phyloP scores from a whole-genome alignment of 2,329 filamentous ascomycete genomes.

The Fusarium protoensiforme region DNA sequence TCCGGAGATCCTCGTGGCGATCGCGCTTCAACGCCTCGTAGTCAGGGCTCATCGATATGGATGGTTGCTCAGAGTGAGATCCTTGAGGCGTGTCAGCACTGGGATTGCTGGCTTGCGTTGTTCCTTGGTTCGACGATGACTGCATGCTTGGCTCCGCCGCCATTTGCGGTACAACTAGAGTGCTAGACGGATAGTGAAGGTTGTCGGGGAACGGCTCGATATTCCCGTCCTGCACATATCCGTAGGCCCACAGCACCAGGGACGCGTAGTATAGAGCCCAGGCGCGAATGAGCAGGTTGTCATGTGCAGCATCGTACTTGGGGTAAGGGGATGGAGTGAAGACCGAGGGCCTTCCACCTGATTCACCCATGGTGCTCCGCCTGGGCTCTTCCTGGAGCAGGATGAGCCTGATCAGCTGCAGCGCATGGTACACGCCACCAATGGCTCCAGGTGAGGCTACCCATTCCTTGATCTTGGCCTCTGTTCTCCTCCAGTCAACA shows the following conservation, averaged over 20 bases:
- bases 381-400: slow-evolving; percentile 37
- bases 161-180: slow-evolving; percentile 15
- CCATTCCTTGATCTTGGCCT: slow-evolving; percentile 44
- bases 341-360: slow-evolving; percentile 13
- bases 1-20: slow-evolving; percentile 41
- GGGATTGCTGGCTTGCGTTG: slow-evolving; percentile 7
- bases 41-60: slow-evolving; percentile 29
- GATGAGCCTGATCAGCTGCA: slow-evolving; percentile 41
- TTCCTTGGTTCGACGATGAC: slow-evolving; percentile 22
- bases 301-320: slow-evolving; percentile 39
- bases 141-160: slow-evolving; percentile 32
- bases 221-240: slow-evolving; percentile 42
- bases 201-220: slow-evolving; percentile 43
- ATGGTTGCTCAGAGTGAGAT: slow-evolving; percentile 27
- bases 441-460: slow-evolving; percentile 43
- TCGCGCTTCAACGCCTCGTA: slow-evolving; percentile 36
- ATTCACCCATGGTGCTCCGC: slow-evolving; percentile 20
- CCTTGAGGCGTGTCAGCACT: slow-evolving; percentile 28
- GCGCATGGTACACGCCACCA: slow-evolving; percentile 42
- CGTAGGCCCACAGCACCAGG: slow-evolving; percentile 43
- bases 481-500: slow-evolving; percentile 42
- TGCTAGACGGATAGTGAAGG: slow-evolving; percentile 37
- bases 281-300: slow-evolving; percentile 38
- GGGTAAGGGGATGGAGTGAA: slow-evolving; percentile 36
- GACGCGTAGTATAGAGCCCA: slow-evolving; percentile 44